Conservation (phyloP, 441 rosid genomes). For the Biscutella laevigata region DNA sequence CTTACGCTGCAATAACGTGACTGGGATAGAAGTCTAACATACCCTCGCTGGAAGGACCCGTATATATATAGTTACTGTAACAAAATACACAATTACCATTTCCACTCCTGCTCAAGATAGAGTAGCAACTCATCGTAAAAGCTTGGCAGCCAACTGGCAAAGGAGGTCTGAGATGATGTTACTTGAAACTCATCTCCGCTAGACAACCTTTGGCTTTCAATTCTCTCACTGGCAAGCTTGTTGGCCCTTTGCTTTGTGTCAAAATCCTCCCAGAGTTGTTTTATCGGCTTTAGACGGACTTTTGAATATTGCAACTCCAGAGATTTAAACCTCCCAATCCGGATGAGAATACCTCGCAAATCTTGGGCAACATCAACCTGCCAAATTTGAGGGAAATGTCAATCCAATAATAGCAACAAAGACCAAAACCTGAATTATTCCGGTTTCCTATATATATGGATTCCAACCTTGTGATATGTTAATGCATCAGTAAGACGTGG, state of each 20-base stretch:
- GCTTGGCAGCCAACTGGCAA: constrained; percentile 85
- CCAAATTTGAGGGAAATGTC: constrained; percentile 9
- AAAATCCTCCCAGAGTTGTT: constrained; percentile 91
- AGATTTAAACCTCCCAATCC: constrained; percentile 92
- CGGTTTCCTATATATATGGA: not conserved
- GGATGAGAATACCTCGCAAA: constrained; percentile 87
- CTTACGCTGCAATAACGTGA: constrained; percentile 3
- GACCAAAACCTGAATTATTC: not conserved
- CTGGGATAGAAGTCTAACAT: constrained; percentile 3
- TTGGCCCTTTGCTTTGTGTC: constrained; percentile 52
- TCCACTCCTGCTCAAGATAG: constrained; percentile 97
- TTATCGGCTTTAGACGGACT: constrained; percentile 78
- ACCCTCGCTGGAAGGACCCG: not conserved
- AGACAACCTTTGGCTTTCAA: constrained; percentile 48
- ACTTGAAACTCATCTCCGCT: constrained; percentile 39
- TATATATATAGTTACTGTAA: not conserved
- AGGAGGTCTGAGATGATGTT: constrained; percentile 37
- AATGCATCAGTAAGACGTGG: constrained; percentile 93
- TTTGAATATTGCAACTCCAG: constrained; percentile 79
- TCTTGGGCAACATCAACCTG: constrained; percentile 94
- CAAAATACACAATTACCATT: constrained; percentile 49
- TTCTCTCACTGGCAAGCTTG: constrained; percentile 52
- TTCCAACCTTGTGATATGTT: constrained; percentile 71
- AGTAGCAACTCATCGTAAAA: constrained; percentile 91
- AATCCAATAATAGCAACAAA: constrained; percentile 9